Percentiles rank a stretch among this genome's conserved stretches.
These are phyloP conservation scores for Aphanomyces cochlioides DNA, from an alignment of 352 stramenopile species.

Conservation along the genomic window DNA sequence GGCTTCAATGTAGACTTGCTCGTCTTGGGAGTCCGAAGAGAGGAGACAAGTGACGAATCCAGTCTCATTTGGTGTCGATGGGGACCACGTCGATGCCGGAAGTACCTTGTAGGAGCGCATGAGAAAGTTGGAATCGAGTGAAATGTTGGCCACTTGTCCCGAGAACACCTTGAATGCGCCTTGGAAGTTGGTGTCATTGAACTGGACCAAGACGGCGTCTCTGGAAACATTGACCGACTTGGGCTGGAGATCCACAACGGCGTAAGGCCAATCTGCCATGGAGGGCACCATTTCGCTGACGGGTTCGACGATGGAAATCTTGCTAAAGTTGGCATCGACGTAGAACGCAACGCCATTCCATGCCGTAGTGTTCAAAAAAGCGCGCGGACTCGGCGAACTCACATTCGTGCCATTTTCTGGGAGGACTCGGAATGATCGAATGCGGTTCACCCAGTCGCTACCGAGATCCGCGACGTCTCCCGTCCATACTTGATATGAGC, in stretches of 20 bases:
- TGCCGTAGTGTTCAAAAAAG: not conserved
- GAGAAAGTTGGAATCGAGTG: not conserved
- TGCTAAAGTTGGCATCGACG: not conserved
- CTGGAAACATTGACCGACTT: not conserved
- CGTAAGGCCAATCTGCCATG: constrained; percentile 4
- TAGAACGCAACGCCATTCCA: not conserved
- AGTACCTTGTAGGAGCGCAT: constrained; percentile 3
- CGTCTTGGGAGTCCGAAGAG: not conserved
- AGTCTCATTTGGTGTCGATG: not conserved
- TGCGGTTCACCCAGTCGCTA: not conserved
- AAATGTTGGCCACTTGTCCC: too few relatives aligned
- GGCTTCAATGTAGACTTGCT: not conserved
- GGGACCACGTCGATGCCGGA: not conserved
- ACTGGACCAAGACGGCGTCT: not conserved
- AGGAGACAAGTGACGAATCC: not conserved
- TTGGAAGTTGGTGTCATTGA: constrained; percentile 6
- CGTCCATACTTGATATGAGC: not conserved
- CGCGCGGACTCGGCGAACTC: too few relatives aligned
- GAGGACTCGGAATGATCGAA: not conserved
- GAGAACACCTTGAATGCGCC: not conserved
- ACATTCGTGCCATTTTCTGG: not conserved
- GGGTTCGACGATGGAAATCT: not conserved
- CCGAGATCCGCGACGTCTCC: not conserved
- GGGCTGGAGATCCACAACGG: not conserved
- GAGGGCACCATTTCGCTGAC: constrained; percentile 6